phyloP scores from a whole-genome alignment of 768 basidiomycete species.

The Pholiota conissans region DNA sequence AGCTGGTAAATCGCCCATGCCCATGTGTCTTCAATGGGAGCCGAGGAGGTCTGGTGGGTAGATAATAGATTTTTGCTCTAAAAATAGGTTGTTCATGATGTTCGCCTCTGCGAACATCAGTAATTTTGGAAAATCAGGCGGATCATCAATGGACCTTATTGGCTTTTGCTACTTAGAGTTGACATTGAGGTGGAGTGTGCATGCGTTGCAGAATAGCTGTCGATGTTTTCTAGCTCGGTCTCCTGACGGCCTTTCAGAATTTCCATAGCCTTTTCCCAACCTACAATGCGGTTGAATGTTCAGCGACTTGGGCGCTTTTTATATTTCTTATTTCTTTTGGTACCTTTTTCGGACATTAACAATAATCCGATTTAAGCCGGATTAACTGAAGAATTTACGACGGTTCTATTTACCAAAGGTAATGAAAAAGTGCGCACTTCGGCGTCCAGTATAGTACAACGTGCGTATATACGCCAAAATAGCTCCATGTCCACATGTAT shows the following conservation, averaged over 20 bases:
- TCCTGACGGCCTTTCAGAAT: background rate
- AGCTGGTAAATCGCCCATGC: background rate
- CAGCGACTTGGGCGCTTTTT: no score
- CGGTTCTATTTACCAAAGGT: no score
- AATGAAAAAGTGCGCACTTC: background rate
- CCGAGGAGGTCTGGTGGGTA: background rate
- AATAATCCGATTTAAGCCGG: no score
- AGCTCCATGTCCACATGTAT: background rate
- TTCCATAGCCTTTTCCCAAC: no score
- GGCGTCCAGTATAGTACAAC: background rate
- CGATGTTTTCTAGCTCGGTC: background rate
- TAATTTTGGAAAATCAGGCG: background rate
- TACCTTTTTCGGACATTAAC: no score
- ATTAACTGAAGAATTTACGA: no score
- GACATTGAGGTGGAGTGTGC: background rate
- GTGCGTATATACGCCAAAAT: background rate
- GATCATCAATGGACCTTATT: background rate
- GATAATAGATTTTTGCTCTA: background rate
- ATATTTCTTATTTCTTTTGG: no score
- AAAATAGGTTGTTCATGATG: background rate
- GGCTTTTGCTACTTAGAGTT: background rate
- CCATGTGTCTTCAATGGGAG: background rate
- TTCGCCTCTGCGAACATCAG: background rate
- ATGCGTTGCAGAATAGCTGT: background rate
- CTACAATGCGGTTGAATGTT: no score